Evolutionary conservation across 1,284 basidiomycete species (phyloP).

Genomic region (Pterulicium gracile): DNA sequence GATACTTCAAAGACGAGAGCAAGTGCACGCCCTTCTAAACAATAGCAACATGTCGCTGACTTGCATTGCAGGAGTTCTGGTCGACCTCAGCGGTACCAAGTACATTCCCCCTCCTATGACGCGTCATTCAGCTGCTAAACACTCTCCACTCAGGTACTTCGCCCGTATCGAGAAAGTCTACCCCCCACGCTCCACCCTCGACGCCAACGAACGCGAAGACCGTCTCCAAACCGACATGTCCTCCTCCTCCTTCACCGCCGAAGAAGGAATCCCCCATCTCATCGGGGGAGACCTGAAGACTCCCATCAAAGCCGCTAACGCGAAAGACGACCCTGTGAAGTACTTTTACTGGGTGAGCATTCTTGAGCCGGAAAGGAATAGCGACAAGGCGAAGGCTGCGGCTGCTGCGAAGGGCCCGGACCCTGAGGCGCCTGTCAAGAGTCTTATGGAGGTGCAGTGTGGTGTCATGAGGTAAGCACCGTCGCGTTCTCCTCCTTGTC

Average conservation of each 20-base stretch:
- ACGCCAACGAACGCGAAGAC: conserved; percentile 31
- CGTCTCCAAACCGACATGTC: conserved; percentile 17
- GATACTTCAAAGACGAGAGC: conserved; percentile 90
- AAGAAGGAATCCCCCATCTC: conserved; percentile 46
- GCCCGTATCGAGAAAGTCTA: conserved; percentile 68
- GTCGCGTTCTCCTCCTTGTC: background rate
- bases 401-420: conserved; percentile 44
- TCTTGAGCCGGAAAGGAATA: conserved; percentile 64
- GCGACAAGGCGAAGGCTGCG: conserved; percentile 46
- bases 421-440: conserved; percentile 52
- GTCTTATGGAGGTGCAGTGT: conserved; percentile 74
- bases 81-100: conserved; percentile 78
- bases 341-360: conserved; percentile 90
- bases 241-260: conserved; percentile 21
- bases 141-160: conserved; percentile 47
- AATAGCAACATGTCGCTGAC: conserved; percentile 11
- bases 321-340: conserved; percentile 67
- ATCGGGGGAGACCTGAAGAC: conserved; percentile 76
- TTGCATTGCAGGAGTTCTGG: conserved; percentile 54
- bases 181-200: conserved; percentile 48
- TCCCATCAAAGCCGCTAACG: conserved; percentile 58
- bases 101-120: conserved; percentile 32
- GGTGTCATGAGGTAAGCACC: conserved; percentile 71
- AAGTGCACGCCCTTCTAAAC: conserved; percentile 22
- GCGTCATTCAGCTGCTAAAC: conserved; percentile 10